Evolutionary conservation across 192 early-diverging fungal species (phyloP), one percentile per base, ranked within the genome.

Genomic region (Haplosporangium gracile): DNA sequence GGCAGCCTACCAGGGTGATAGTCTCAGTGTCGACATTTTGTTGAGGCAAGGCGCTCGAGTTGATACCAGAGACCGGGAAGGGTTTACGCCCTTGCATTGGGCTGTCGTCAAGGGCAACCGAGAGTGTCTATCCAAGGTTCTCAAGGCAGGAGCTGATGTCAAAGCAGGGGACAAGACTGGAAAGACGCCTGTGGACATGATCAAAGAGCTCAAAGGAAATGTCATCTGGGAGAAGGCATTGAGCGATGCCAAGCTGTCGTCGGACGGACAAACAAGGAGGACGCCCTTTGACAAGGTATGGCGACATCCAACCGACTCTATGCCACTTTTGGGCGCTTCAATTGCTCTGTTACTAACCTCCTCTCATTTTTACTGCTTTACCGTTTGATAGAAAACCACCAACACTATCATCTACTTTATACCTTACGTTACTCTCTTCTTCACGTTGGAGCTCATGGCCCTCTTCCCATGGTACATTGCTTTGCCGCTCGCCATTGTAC

Each of bases 81-180:
- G 94, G 76, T 95, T 95, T 77, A 96, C 97, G 8, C 93, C 97
- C 0, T 88, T 99, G 75, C 98, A 99, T 85, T 99, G 96, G 95
- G 96, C 96, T 11, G 92, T 98, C 70, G 93, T 94, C 73, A 91
- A 91, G 74, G 91, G 91, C 8, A 88, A 90, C 51, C 84, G 88
- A 1, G 79, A 89, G 0, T 92, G 93, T 72, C 82, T 94, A 53
- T 89, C 94, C 42, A 92, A 90, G 53, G 90, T 98, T 60, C 88
- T 99, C 9, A 93, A 96, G 51, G 91, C 93, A 43, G 96, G 95
- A 20, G 96, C 93, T 13, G 88, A 94, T 72, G 82, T 91, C 24
- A 89, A 92, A 53, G 87, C 93, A 45, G 90, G 90, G 70, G 97
- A 97, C 82, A 90, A 91, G 42, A 89, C 89, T 75, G 97, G 95